These are phyloP conservation scores for Straminergon stramineum DNA, from an alignment of 225 moss, liverwort and hornwort species.

Conservation along the genomic window DNA sequence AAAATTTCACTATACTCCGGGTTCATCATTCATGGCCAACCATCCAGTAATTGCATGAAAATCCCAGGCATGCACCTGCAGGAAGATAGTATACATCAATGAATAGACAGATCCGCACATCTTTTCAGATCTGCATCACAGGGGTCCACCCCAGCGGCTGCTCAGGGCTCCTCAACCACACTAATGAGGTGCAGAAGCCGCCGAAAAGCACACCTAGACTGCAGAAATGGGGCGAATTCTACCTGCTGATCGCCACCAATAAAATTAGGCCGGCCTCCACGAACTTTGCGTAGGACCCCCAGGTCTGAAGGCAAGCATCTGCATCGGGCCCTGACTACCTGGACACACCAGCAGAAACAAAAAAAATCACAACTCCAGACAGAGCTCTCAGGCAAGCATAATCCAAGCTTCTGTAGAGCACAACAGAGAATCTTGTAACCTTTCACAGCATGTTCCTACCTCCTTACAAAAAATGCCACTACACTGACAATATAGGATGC, in stretches of 20 bases:
- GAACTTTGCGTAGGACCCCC: slow-evolving; percentile 66
- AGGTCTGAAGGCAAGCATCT: slow-evolving; percentile 64
- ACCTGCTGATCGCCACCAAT: slow-evolving; percentile 21
- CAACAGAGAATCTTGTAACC: background rate
- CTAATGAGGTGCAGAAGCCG: background rate
- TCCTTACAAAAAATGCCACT: background rate
- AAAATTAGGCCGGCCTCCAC: slow-evolving; percentile 73
- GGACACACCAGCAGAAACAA: slow-evolving; percentile 10
- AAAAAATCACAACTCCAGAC: background rate
- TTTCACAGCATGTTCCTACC: background rate
- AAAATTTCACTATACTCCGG: slow-evolving; percentile 8
- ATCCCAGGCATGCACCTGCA: slow-evolving; percentile 31
- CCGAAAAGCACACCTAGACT: slow-evolving; percentile 27
- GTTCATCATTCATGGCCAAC: slow-evolving; percentile 2
- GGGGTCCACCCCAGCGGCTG: background rate
- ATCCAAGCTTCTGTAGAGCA: background rate
- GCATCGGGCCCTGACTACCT: slow-evolving; percentile 65
- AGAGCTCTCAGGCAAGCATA: background rate
- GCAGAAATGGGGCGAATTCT: slow-evolving; percentile 12
- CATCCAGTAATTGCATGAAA: slow-evolving; percentile 12
- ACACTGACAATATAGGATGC: background rate
- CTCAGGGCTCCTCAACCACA: background rate
- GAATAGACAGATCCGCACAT: background rate
- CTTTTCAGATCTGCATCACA: background rate
- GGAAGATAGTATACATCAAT: slow-evolving; percentile 18